Evolutionary conservation across 257 asterid species (phyloP), one percentile per base, ranked within the genome.

Genomic region (Mentha longifolia): DNA sequence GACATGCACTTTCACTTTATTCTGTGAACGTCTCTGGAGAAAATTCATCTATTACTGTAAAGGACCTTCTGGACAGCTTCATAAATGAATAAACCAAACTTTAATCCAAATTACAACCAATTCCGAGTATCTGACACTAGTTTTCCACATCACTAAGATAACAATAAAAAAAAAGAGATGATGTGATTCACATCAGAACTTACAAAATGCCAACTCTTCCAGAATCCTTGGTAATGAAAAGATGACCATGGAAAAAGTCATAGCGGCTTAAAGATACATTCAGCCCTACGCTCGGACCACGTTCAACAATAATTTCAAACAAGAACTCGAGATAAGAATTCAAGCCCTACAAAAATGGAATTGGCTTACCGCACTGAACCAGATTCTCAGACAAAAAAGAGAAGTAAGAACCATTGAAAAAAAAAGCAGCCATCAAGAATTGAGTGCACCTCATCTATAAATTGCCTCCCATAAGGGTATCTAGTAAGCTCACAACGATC

Each of bases 201-300:
- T 87, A 93, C 98, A 93, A 81, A 79, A 93, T 91, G 64, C 98
- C 98, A 81, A 93, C 89, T 80, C 98, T 87, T 80, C 92, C 86
- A 68, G 97, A 82, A 58, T 84, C 94, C 79, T 50, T 78, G 65
- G 91, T 85, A 73, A 93, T 73, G 73, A 93, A 91, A 76, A 93
- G 86, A 75, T 93, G 98, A 41, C 98, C 97, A 35, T 93, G 98
- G 84, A 91, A 93, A 41, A 93, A 87, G 77, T 93, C 98, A 75
- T 72, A 89, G 78, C 98, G 98, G 66, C 81, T 86, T 82, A 93
- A 70, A 54, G 96, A 83, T 45, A 86, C 89, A 69, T 87, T 81
- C 72, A 93, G 82, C 70, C 98, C 98, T 50, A 91, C 77, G n/a
- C 83, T 77, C 59, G 92, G 96, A 57, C 97, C 96, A 15, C 95